These are phyloP conservation scores for Clonostachys solani DNA, from an alignment of 2,329 filamentous ascomycete genomes.

Conservation along the genomic window DNA sequence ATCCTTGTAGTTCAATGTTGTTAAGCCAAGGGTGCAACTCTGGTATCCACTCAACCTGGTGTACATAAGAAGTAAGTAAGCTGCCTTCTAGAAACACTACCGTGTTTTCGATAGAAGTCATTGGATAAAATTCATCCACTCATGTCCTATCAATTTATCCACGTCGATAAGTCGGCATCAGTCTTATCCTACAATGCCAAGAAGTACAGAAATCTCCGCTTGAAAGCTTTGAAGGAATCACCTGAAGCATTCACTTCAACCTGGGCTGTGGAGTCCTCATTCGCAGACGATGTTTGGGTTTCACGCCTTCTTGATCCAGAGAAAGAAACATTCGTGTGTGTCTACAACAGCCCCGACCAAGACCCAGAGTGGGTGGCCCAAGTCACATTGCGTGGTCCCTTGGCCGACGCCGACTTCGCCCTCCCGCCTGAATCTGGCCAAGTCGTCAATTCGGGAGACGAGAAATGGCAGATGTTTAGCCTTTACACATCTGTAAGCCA, in stretches of 20 bases:
- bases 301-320: neutral
- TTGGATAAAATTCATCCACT: no score
- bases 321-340: slow-evolving; percentile 3
- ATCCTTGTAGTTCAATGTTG: no score
- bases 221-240: neutral
- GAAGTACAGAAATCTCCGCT: neutral
- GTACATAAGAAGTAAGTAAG: no score
- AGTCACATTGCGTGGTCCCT: slow-evolving; percentile 4
- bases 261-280: neutral
- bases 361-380: slow-evolving; percentile 2
- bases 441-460: neutral
- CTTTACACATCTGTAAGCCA: slow-evolving; percentile 6
- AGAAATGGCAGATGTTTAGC: slow-evolving; percentile 8
- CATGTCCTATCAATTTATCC: neutral
- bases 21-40: no score
- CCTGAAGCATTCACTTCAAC: neutral
- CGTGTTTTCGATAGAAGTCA: no score
- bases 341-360: neutral
- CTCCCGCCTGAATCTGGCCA: slow-evolving; percentile 1
- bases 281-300: neutral
- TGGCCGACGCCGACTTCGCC: neutral
- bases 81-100: no score
- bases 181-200: neutral
- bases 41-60: no score
- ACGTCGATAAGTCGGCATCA: neutral